These are phyloP conservation scores for Scedosporium minutisporum DNA, from an alignment of 2,329 filamentous ascomycete species.

Conservation along the genomic window DNA sequence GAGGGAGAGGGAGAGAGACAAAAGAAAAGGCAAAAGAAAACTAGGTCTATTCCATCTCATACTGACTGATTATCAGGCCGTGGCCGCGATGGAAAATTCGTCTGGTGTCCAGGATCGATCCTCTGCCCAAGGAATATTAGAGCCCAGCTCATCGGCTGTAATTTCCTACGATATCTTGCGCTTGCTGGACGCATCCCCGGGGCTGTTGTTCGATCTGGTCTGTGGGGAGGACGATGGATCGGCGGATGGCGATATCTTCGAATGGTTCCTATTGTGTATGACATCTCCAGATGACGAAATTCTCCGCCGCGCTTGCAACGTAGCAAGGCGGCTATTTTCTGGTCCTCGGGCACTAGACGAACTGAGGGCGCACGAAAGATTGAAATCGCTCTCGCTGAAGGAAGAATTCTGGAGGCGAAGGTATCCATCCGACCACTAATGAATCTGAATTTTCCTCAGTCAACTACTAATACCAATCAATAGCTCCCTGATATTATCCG, in stretches of 20 bases:
- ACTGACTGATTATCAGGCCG: background rate
- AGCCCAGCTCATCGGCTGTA: conserved; percentile 23
- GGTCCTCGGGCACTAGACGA: conserved; percentile 24
- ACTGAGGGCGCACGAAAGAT: conserved; percentile 24
- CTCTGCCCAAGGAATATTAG: background rate
- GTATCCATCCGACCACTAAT: conserved; percentile 19
- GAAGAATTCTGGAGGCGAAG: conserved; percentile 43
- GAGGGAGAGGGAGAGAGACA: no score
- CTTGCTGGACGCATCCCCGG: conserved; percentile 45
- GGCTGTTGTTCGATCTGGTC: conserved; percentile 15
- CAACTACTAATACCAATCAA: background rate
- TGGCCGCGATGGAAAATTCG: background rate
- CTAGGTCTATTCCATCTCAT: background rate
- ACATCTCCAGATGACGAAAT: conserved; percentile 41
- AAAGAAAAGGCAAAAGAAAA: background rate
- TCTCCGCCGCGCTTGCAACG: conserved; percentile 34
- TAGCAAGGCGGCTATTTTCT: conserved; percentile 39
- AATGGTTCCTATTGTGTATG: conserved; percentile 44
- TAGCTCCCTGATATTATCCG: conserved; percentile 29
- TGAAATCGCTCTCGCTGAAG: conserved; percentile 28
- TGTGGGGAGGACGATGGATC: conserved; percentile 13
- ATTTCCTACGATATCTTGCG: conserved; percentile 44
- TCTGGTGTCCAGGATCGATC: background rate
- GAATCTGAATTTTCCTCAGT: background rate
- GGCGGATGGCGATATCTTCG: conserved; percentile 26